These are phyloP conservation scores for Gentiana straminea DNA, from an alignment of 257 asterid species.

Conservation along the genomic window DNA sequence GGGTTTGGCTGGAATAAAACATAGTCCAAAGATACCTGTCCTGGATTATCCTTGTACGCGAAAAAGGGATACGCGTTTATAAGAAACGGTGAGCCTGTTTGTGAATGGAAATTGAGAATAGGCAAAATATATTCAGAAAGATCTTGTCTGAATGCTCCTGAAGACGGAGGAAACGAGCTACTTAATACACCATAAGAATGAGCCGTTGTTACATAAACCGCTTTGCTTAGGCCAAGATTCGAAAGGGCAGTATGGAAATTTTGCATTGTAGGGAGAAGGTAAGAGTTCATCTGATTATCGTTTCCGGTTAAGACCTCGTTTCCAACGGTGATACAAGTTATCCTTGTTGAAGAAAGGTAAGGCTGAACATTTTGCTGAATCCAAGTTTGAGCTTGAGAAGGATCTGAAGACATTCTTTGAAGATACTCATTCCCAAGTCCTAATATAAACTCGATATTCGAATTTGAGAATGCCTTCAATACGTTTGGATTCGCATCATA, in stretches of 20 bases:
- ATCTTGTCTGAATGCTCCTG: constrained; percentile 52
- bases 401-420: constrained; percentile 39
- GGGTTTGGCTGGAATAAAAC: constrained; percentile 69
- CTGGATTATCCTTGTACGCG: constrained; percentile 65
- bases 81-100: constrained; percentile 54
- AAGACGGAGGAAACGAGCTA: constrained; percentile 71
- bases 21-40: constrained; percentile 39
- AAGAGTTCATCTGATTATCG: constrained; percentile 28
- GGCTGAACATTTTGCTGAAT: constrained; percentile 60
- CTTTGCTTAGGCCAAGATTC: constrained; percentile 36
- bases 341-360: constrained; percentile 45
- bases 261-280: constrained; percentile 77
- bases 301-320: constrained; percentile 64
- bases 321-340: constrained; percentile 69
- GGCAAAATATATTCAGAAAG: constrained; percentile 29
- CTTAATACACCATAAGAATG: constrained; percentile 41
- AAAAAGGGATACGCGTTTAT: constrained; percentile 90
- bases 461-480: constrained; percentile 50
- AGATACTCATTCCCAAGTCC: constrained; percentile 69
- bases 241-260: constrained; percentile 31
- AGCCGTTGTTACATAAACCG: constrained; percentile 60
- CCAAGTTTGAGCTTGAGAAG: constrained; percentile 64
- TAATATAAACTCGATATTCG: constrained; percentile 54
- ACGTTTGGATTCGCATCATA: constrained; percentile 80
- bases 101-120: constrained; percentile 47